These are phyloP conservation scores for Tilletia horrida DNA, from an alignment of 1,284 basidiomycete species.

Conservation along the genomic window DNA sequence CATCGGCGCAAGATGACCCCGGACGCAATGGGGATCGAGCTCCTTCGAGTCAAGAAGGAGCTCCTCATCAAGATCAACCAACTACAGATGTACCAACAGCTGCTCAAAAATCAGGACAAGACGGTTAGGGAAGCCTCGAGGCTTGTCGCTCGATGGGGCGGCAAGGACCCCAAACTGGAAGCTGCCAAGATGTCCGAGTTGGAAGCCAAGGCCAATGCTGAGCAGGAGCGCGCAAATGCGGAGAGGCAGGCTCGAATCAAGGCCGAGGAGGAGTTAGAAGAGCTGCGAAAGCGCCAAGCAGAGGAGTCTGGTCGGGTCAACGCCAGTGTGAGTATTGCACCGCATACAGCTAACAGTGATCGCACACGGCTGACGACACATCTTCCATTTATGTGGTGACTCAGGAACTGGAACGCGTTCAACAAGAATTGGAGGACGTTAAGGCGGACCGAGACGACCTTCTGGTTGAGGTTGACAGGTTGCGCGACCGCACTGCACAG, in stretches of 20 bases:
- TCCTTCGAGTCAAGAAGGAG: slow-evolving; percentile 48
- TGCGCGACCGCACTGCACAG: slow-evolving; percentile 3
- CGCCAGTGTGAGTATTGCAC: not conserved
- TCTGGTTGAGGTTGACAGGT: not conserved
- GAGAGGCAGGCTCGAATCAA: slow-evolving; percentile 29
- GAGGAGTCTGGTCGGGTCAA: slow-evolving; percentile 19
- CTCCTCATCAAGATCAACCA: slow-evolving; percentile 47
- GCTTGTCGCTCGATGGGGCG: slow-evolving; percentile 14
- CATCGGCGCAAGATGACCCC: slow-evolving; percentile 47
- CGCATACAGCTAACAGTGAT: too few relatives aligned
- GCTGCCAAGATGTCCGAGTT: slow-evolving; percentile 20
- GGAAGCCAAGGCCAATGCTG: slow-evolving; percentile 30
- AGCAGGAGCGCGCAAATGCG: slow-evolving; percentile 32
- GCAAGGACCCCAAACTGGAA: slow-evolving; percentile 18
- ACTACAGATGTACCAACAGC: slow-evolving; percentile 43
- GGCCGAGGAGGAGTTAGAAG: slow-evolving; percentile 39
- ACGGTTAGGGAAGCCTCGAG: slow-evolving; percentile 28
- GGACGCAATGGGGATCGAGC: slow-evolving; percentile 43
- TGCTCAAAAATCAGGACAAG: slow-evolving; percentile 49
- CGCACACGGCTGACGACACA: too few relatives aligned
- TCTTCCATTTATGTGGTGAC: too few relatives aligned
- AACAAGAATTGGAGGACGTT: slow-evolving; percentile 12
- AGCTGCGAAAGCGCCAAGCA: slow-evolving; percentile 34
- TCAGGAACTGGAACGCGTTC: slow-evolving; percentile 3
- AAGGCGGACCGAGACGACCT: slow-evolving; percentile 7